Evolutionary conservation across 306 rosid genomes (phyloP).

Genomic region (Prosopis cineraria): DNA sequence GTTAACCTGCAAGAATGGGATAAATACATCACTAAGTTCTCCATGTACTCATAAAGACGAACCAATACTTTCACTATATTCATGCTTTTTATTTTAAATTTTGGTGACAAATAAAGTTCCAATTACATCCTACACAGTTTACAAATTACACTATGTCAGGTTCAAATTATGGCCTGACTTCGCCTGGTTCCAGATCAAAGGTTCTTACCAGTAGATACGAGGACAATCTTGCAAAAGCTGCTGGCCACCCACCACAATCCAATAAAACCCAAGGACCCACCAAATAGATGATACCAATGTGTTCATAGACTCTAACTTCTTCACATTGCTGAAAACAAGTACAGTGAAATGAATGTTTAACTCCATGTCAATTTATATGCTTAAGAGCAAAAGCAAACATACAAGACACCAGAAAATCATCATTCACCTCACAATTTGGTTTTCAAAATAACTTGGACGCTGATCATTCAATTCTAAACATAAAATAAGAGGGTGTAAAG

Average conservation of each 20-base stretch:
- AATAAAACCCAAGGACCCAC: slow-evolving; percentile 89
- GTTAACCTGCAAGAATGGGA: slow-evolving; percentile 70
- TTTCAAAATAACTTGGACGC: slow-evolving; percentile 3
- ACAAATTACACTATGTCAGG: background rate
- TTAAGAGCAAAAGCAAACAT: slow-evolving; percentile 9
- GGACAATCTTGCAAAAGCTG: slow-evolving; percentile 80
- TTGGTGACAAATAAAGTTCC: background rate
- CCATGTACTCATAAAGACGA: background rate
- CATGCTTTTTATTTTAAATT: background rate
- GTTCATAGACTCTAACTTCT: slow-evolving; percentile 68
- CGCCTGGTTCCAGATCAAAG: slow-evolving; percentile 19
- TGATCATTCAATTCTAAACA: slow-evolving; percentile 25
- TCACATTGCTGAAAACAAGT: slow-evolving; percentile 53
- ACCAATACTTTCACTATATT: background rate
- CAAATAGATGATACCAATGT: slow-evolving; percentile 69
- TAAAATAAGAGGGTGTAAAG: background rate
- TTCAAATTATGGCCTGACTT: background rate
- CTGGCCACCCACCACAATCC: slow-evolving; percentile 86
- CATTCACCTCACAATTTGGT: slow-evolving; percentile 4
- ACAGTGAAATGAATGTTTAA: slow-evolving; percentile 26
- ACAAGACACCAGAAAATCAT: background rate
- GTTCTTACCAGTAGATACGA: slow-evolving; percentile 73
- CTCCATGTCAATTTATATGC: slow-evolving; percentile 9
- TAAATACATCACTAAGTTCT: slow-evolving; percentile 18
- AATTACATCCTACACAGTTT: background rate